phyloP scores from a whole-genome alignment of 257 asterid genomes.

The Jasminum sambac region DNA sequence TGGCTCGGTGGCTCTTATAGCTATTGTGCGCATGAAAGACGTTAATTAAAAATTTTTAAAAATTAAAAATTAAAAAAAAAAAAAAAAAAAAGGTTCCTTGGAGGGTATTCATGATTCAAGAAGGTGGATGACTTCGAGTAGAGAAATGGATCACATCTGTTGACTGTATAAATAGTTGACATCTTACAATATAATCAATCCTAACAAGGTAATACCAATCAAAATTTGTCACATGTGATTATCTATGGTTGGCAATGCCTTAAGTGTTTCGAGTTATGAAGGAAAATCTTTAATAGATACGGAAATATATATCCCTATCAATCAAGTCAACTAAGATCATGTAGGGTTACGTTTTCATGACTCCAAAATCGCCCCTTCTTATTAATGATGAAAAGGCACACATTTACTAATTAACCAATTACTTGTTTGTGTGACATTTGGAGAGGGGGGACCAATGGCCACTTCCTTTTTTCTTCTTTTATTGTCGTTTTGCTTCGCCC shows the following conservation, averaged over 20 bases:
- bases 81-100: too few relatives aligned
- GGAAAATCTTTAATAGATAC: not conserved
- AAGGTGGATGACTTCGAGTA: too few relatives aligned
- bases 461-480: not conserved
- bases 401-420: slow-evolving; percentile 5
- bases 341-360: not conserved
- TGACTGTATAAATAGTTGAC: not conserved
- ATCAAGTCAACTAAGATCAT: not conserved
- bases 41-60: too few relatives aligned
- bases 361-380: not conserved
- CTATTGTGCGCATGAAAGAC: too few relatives aligned
- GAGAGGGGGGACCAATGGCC: slow-evolving; percentile 2
- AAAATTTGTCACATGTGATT: not conserved
- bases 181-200: not conserved
- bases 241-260: not conserved
- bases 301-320: not conserved
- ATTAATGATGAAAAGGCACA: not conserved
- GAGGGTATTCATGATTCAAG: too few relatives aligned
- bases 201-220: not conserved
- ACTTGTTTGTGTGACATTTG: not conserved
- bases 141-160: not conserved
- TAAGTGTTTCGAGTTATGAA: not conserved
- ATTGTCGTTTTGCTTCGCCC: not conserved
- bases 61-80: too few relatives aligned
- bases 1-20: too few relatives aligned